A percentile compares a stretch with the other conserved stretches of the same genome.
Evolutionary conservation across 805 yeast genomes (phyloP).

Genomic region (Wickerhamomyces mucosus): DNA sequence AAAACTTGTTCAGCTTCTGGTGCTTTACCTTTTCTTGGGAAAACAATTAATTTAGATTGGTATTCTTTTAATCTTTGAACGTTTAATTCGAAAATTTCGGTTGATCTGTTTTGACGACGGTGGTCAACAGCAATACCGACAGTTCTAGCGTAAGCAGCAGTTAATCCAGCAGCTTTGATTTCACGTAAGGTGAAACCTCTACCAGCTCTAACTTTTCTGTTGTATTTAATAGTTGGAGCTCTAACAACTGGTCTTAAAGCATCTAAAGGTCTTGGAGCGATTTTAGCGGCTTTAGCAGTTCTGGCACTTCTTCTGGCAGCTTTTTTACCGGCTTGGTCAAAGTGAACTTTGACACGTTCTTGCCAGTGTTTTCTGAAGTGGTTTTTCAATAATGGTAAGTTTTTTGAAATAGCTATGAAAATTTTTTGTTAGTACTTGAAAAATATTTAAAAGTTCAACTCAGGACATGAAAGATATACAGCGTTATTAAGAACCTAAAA

Average conservation of each 20-base stretch:
- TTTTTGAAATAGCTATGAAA: conserved; percentile 86
- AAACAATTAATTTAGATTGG: conserved; percentile 90
- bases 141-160: conserved; percentile 94
- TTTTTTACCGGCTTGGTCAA: conserved; percentile 99
- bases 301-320: conserved; percentile 93
- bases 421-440: conserved; percentile 11
- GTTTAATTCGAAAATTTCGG: conserved; percentile 89
- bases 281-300: conserved; percentile 84
- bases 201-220: conserved; percentile 99
- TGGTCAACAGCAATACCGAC: conserved; percentile 98
- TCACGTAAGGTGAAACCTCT: conserved; percentile 98
- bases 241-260: conserved; percentile 95
- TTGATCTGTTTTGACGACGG: conserved; percentile 98
- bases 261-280: conserved; percentile 98
- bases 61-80: conserved; percentile 95
- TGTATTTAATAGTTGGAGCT: conserved; percentile 97
- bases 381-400: conserved; percentile 97
- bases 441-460: too few relatives aligned
- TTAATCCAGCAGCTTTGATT: conserved; percentile 94
- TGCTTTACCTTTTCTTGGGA: conserved; percentile 85
- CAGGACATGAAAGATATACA: too few relatives aligned
- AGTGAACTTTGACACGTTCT: conserved; percentile 98
- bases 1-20: conserved; percentile 73
- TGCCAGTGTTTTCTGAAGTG: conserved; percentile 99
- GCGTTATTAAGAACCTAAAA: too few relatives aligned